Evolutionary conservation across 2,329 filamentous ascomycete species (phyloP), one percentile per base, ranked within the genome.

Genomic region (Daldinia eschscholtzii): DNA sequence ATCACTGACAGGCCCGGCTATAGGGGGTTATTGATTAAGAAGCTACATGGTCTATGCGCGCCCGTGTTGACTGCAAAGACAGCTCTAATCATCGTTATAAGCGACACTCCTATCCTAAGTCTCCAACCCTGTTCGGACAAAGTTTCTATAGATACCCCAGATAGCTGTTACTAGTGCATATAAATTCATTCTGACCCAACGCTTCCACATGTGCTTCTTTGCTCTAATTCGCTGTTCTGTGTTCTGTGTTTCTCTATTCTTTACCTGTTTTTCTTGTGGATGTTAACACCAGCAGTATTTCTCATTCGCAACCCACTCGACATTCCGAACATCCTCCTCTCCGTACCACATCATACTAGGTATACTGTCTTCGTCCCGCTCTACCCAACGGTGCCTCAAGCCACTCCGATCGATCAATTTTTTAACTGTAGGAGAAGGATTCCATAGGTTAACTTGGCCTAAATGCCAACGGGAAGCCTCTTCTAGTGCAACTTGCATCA

Each of bases 381-480:
- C 83, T 0, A 88, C 83, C 64, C 82, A 81, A 33, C 81, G 76
- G 62, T 87, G 82, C 20, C 85, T 77, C 15, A 93, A 73, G 2
- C 83, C 84, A 1, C 82, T 80, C 28, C 75, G 76, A 42, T 83
- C 79, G 0, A 90, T 80, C 44, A 91, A 74, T 15, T 78, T 70
- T 76, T 78, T 78, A 28, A 89, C 77, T 70, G 85, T 74, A 6
- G 87, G 82, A 3, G 86, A 86, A 0, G 94, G 94, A 76, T 96
- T 97, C 95, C 95, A 98, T 58, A 95, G 83, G 77, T 94, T 87
- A 3, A 97, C 88, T 52, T 88, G 85, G 44, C 85, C 83, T 81
- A 93, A 88, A 50, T 87, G 83, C 91, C 93, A 97, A 64, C 88
- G 83, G 2, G 83, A 80, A 1, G 94, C 94, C 79, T 97, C 89